These are phyloP conservation scores for Erigeron canadensis DNA, from an alignment of 129 eudicot genomes.

Conservation along the genomic window DNA sequence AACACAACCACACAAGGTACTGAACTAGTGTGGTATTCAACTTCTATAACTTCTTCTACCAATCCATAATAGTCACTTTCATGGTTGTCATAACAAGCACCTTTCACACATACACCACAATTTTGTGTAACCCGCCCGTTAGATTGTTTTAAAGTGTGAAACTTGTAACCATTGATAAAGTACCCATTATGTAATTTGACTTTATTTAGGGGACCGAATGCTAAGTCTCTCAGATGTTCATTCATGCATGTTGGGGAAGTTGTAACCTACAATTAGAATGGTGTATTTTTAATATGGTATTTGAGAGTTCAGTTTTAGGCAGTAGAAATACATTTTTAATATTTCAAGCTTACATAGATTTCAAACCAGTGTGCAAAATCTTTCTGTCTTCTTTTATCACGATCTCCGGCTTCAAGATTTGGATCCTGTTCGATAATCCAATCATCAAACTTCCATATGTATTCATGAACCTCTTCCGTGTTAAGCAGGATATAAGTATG, in stretches of 20 bases:
- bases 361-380: not conserved
- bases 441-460: no score
- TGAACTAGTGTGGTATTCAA: not conserved
- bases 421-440: no score
- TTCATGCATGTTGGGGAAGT: not conserved
- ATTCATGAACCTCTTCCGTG: no score
- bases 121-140: not conserved
- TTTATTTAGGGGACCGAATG: not conserved
- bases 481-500: no score
- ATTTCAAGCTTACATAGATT: not conserved
- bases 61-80: not conserved
- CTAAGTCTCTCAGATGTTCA: not conserved
- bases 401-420: not conserved
- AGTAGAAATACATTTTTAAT: not conserved
- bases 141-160: not conserved
- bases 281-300: not conserved
- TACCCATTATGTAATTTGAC: not conserved
- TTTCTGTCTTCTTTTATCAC: not conserved
- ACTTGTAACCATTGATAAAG: conserved; percentile 13
- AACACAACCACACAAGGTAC: not conserved
- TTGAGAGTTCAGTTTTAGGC: not conserved
- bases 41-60: not conserved
- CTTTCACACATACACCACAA: conserved; percentile 1
- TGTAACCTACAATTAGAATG: not conserved
- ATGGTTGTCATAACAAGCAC: not conserved